phyloP scores from a whole-genome alignment of 2,329 filamentous ascomycete genomes.

The Thelonectria blattea region DNA sequence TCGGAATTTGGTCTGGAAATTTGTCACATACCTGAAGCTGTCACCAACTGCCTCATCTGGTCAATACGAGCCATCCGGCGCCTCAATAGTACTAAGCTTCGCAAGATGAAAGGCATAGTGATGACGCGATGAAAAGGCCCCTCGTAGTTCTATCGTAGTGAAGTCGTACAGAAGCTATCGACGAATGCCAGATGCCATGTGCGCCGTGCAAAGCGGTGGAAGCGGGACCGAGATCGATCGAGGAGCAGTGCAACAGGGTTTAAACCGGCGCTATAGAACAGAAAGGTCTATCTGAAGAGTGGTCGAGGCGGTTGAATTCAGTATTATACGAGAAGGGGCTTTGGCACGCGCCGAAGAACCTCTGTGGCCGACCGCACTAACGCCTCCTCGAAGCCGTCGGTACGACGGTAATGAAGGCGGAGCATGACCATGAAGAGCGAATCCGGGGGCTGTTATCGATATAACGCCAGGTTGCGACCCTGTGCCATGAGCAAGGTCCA shows the following conservation, averaged over 20 bases:
- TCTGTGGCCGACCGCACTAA: too few species aligned
- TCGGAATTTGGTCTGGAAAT: constrained; percentile 5
- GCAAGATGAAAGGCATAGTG: constrained; percentile 34
- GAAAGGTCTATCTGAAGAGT: neutral
- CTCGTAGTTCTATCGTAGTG: constrained; percentile 12
- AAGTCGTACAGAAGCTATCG: constrained; percentile 33
- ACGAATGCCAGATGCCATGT: constrained; percentile 17
- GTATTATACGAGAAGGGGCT: too few species aligned
- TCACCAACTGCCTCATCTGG: constrained; percentile 36
- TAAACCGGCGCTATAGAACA: neutral
- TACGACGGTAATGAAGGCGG: too few species aligned
- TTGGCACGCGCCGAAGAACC: too few species aligned
- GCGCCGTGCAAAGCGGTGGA: constrained; percentile 8
- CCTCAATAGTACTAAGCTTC: constrained; percentile 23
- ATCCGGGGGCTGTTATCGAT: too few species aligned
- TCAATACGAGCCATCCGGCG: constrained; percentile 15
- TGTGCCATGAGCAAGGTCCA: too few species aligned
- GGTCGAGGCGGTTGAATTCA: too few species aligned
- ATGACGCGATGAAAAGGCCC: constrained; percentile 14
- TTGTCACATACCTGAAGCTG: constrained; percentile 20
- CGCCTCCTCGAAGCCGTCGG: too few species aligned
- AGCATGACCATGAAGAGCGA: too few species aligned
- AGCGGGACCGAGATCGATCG: constrained; percentile 14
- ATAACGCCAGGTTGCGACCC: too few species aligned
- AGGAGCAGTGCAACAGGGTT: constrained; percentile 23